Evolutionary conservation across 2,329 filamentous ascomycete species (phyloP).

Genomic region (Epichloe typhina): DNA sequence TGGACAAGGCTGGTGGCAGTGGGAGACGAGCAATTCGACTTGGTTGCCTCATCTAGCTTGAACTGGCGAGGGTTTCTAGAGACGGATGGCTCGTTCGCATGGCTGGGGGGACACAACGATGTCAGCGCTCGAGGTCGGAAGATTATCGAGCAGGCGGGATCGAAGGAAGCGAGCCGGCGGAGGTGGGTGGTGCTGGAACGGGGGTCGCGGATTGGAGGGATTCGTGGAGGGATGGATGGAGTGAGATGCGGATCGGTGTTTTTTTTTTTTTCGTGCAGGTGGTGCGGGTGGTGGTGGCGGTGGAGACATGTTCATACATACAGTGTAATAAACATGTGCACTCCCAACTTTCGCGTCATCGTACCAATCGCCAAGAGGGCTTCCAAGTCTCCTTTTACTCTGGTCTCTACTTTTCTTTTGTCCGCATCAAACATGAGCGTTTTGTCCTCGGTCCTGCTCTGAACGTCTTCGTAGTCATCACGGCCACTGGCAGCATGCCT

Average conservation of each 20-base stretch:
- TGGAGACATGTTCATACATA: no score
- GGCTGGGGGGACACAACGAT: slow-evolving; percentile 5
- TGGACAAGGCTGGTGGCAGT: slow-evolving; percentile 5
- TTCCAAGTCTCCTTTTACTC: no score
- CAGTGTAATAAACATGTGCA: no score
- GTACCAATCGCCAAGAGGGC: no score
- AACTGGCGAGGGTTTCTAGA: slow-evolving; percentile 6
- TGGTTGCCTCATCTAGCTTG: slow-evolving; percentile 13
- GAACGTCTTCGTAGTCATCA: no score
- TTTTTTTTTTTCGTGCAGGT: no score
- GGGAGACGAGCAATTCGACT: slow-evolving; percentile 3
- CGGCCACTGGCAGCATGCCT: no score
- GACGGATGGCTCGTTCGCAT: slow-evolving; percentile 11
- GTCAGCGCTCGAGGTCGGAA: background rate
- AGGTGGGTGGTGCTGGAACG: slow-evolving; percentile 1
- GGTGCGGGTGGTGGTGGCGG: no score
- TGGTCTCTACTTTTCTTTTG: no score
- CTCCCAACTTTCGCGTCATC: no score
- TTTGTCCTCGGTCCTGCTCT: no score
- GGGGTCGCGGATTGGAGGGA: slow-evolving; percentile 3
- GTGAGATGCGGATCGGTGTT: background rate
- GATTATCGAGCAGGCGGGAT: background rate
- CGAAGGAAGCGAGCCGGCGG: background rate
- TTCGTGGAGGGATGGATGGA: background rate
- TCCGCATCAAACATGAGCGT: no score